Base-by-base conservation (phyloP, 2,329 filamentous ascomycete genomes). In the Xylaria sp. region DNA sequence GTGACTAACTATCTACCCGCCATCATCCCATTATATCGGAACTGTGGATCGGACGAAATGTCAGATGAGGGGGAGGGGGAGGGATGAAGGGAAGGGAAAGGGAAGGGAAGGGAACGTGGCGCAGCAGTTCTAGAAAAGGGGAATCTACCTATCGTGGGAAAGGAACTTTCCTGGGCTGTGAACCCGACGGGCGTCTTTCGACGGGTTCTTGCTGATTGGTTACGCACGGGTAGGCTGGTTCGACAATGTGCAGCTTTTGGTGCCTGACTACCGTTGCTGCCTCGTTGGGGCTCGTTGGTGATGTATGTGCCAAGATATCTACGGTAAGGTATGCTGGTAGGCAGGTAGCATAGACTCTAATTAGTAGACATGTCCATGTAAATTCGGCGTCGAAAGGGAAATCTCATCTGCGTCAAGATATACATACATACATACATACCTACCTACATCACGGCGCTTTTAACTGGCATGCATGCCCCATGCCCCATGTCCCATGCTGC, bases 101-200 rank as follows among this genome's bases (percentile, higher is more conserved):
- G 34, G 34, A 10, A 37, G 1, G 46, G 41, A 63, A 56, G 44
- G 62, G 44, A 51, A 18, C n/a, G 54, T 20, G 54, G 32, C 51
- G 51, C 25, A 56, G 51, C n/a, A 55, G 18, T 63, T 63, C 61
- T 56, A 50, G 61, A 63, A 63, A 55, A 52, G 37, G 34, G 12
- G 59, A 50, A 32, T n/a, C 44, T 50, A 32, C 1, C 28, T 50
- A 60, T 37, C 25, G 25, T 59, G 56, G 12, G 41, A 48, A 46
- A 25, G 12, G 41, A 48, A 46, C 1, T 2, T 25, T 5, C 37
- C 37, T 15, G 37, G 37, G 37, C 20, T 28, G 55, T 44, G 55
- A 37, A 57, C 55, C 23, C 55, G 20, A 39, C n/a, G 12, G 54
- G 23, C 34, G 34, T 56, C 34, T 2, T 2, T 41, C 23, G 54